Evolutionary conservation across 306 rosid species (phyloP), one percentile per base, ranked within the genome.

Genomic region (Castanospermum australe): DNA sequence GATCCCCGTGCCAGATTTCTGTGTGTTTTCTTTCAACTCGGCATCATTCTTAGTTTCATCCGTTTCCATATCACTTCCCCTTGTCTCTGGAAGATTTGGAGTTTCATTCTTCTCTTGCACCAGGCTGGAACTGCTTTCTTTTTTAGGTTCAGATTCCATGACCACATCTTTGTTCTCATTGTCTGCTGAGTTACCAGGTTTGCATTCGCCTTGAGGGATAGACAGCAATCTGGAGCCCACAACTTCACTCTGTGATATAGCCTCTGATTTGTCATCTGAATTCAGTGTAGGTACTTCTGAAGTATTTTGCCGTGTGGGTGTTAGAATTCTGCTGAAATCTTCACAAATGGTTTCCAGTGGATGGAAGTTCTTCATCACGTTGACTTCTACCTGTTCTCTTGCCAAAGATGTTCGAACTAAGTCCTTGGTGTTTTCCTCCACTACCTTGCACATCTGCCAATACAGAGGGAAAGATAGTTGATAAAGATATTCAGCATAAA

Each of bases 361-460:
- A 36, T 17, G 69, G 13, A 80, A 67, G 71, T 83, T 89, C 79
- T 86, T 79, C 59, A 32, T 78, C 41, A 48, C 36, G 39, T 77
- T 64, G 39, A 20, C 77, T 67, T 73, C 84, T 11, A 73, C 73
- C 0, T 73, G 69, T 82, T 82, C 85, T 78, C 79, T 78, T 2
- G 86, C 84, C 75, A 48, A 79, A 21, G 87, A 71, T 8, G 89
- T 77, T 47, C 68, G 84, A 74, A 52, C 75, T 61, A 77, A 76
- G 70, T 78, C 88, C 18, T 56, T 32, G 61, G 89, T 56, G 35
- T 76, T 85, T 85, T 83, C 92, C 65, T 87, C 92, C 77, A 90
- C 85, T 50, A 77, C 72, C 76, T 81, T 90, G 87, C 98, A 95
- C 91, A 93, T 87, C 99, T 95, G 97, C 80, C 76, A 78, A 59